These are phyloP conservation scores for Passalora sequoiae DNA, from an alignment of 2,329 filamentous ascomycete species.

Conservation along the genomic window DNA sequence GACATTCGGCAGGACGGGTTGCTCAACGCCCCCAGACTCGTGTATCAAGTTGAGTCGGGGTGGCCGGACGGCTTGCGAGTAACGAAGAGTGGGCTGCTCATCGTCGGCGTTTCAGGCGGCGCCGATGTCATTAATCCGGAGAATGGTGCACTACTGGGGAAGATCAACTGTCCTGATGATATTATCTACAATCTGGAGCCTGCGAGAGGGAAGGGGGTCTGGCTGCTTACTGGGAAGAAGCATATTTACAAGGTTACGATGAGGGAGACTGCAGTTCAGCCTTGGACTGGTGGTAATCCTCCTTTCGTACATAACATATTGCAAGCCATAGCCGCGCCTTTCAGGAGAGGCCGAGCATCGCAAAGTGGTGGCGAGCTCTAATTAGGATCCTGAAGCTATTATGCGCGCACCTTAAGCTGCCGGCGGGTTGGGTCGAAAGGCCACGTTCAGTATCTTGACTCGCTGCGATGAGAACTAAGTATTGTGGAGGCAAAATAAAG, in stretches of 20 bases:
- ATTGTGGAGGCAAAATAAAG: no score
- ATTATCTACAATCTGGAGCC: conserved; percentile 24
- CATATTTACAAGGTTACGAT: conserved; percentile 23
- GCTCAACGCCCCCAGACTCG: conserved; percentile 12
- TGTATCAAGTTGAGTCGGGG: conserved; percentile 37
- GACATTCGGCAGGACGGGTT: conserved; percentile 10
- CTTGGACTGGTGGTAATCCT: conserved; percentile 4
- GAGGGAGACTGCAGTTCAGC: conserved; percentile 6
- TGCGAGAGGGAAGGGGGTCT: conserved; percentile 14
- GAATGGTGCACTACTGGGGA: conserved; percentile 44
- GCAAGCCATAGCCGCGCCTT: background rate
- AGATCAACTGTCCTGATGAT: conserved; percentile 42
- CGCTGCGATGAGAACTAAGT: no score
- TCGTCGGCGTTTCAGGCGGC: conserved; percentile 18
- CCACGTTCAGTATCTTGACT: no score
- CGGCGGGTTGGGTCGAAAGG: no score
- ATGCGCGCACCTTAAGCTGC: no score
- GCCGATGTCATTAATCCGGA: conserved; percentile 21
- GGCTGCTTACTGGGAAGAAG: conserved; percentile 22
- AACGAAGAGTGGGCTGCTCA: conserved; percentile 14
- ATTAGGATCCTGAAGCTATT: background rate
- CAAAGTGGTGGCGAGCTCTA: background rate
- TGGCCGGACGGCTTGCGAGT: conserved; percentile 23
- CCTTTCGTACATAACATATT: conserved; percentile 2
- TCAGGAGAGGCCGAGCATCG: background rate